Percentiles rank a stretch among this genome's conserved stretches.
Conservation (phyloP, 345 rosid species). For the Microthlaspi erraticum region DNA sequence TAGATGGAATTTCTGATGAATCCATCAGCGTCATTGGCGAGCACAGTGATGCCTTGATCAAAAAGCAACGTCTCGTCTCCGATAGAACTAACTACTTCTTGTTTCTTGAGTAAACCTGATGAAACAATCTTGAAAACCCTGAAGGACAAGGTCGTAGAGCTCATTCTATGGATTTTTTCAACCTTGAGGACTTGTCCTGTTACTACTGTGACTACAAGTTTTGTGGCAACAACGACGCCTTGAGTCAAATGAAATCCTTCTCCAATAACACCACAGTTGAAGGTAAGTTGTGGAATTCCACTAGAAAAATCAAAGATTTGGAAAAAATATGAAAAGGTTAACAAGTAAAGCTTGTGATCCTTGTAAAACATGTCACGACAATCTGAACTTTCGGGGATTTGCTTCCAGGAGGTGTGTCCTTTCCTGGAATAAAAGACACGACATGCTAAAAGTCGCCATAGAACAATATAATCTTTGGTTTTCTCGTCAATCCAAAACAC, state of each 20-base stretch:
- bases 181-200: conserved; percentile 10
- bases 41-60: too few relatives aligned
- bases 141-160: neutral
- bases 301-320: neutral
- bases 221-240: neutral
- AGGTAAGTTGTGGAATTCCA: neutral
- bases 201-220: conserved; percentile 6
- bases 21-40: neutral
- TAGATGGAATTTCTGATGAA: neutral
- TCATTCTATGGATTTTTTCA: neutral
- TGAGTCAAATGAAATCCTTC: too few relatives aligned
- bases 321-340: neutral
- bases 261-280: neutral
- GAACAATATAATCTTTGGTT: neutral
- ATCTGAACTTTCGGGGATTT: neutral
- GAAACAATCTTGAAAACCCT: neutral
- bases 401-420: neutral
- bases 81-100: neutral
- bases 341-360: conserved; percentile 12
- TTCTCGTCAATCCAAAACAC: conserved; percentile 9
- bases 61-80: neutral
- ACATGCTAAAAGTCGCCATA: neutral
- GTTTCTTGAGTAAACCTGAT: neutral
- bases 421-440: neutral
- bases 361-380: too few relatives aligned